Base-by-base conservation (phyloP, 228 moss, liverwort and hornwort genomes). In the Sphagnum magellanicum region DNA sequence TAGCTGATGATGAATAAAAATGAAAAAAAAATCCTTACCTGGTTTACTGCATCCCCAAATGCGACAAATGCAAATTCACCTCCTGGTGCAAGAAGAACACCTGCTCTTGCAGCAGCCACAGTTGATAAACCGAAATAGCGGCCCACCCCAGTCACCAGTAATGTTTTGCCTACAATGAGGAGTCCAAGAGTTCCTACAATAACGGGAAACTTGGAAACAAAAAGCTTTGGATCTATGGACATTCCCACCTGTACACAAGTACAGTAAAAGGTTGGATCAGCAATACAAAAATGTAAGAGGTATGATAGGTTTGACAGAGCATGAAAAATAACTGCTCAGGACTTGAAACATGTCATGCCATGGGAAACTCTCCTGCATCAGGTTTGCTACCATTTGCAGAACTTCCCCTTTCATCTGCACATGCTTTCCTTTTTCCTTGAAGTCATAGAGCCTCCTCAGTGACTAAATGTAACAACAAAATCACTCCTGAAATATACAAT, bases 1-100 rank as follows among this genome's bases (percentile, higher is more conserved):
- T 61, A 46, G 49, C 48, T 5, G 14, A n/a, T 5, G 50, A 71
- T 32, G 5, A 10, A 32, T 4, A n/a, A 61, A 32, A 32, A 32
- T 32, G 32, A 32, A 32, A 2, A 63, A 63, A 68, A 65, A 46
- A 65, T 52, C 50, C 77, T 78, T 79, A 83, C 96, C 85, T 98
- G 97, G 79, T 90, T 93, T 63, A 98, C 97, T 71, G 97, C 93
- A 79, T 98, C 97, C 61, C 97, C 97, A 76, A 98, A 98, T 50
- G 97, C 97, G 50, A 98, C 97, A 72, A 98, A 98, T 9, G 97
- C 97, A 60, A 98, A 98, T 71, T 98, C 97, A 65, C 97, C 97
- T 71, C 97, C 97, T 58, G 97, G 97, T 63, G 97, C 93, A 67
- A 98, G 85, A 66, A 98, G 90, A 64, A 98, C 90, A 51, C 97